Conservation (phyloP, 106 monocot species). For the Amphibolis antarctica region DNA sequence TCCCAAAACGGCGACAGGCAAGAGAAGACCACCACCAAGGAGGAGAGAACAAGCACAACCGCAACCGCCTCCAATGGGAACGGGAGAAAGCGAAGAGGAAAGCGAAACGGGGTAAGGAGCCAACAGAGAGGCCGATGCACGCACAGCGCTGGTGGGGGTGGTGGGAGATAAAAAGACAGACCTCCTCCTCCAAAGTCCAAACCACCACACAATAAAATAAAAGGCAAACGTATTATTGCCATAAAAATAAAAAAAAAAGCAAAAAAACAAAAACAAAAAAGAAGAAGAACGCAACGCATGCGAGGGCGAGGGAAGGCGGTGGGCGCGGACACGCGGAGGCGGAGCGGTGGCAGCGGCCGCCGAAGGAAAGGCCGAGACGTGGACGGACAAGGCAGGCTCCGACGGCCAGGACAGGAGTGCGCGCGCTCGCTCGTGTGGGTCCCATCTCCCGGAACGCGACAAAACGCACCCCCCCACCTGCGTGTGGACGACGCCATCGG, state of each 20-base stretch:
- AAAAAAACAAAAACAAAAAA: neutral
- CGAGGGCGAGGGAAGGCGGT: neutral
- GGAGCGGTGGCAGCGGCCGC: constrained; percentile 1
- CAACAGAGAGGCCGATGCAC: neutral
- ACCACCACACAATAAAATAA: too few relatives aligned
- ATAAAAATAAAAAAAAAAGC: neutral
- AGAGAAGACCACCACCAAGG: neutral
- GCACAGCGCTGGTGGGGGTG: too few relatives aligned
- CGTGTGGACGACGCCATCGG: constrained; percentile 3
- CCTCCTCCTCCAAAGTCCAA: too few relatives aligned
- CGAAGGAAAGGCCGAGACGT: constrained; percentile 1
- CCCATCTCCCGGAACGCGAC: constrained; percentile 3
- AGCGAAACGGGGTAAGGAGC: neutral
- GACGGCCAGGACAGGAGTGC: neutral
- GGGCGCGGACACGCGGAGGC: constrained; percentile 1
- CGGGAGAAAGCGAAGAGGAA: neutral
- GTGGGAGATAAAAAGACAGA: neutral
- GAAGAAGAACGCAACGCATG: too few relatives aligned
- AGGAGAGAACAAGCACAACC: neutral
- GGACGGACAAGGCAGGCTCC: neutral
- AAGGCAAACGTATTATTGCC: too few relatives aligned
- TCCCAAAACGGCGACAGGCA: neutral
- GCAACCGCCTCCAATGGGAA: neutral
- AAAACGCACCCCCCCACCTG: neutral
- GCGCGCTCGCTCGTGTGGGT: neutral